Evolutionary conservation across 768 basidiomycete species (phyloP).

Genomic region (Boletus speciosus): DNA sequence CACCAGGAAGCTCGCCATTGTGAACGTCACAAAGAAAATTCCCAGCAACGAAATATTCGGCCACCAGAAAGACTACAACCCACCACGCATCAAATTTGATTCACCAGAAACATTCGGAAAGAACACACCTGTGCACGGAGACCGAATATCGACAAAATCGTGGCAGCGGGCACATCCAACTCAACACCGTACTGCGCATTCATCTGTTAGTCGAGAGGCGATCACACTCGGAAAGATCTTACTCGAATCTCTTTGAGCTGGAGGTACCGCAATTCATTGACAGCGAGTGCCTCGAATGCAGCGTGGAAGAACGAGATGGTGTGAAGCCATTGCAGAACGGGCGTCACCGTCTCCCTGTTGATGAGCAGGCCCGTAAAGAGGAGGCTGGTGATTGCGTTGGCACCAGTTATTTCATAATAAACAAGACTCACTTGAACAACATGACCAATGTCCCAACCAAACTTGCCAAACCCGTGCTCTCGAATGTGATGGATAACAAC

Average conservation of each 20-base stretch:
- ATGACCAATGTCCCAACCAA: slow-evolving; percentile 93
- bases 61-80: slow-evolving; percentile 93
- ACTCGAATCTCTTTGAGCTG: slow-evolving; percentile 91
- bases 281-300: slow-evolving; percentile 95
- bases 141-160: slow-evolving; percentile 92
- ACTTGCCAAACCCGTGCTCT: slow-evolving; percentile 84
- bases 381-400: slow-evolving; percentile 48
- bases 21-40: slow-evolving; percentile 84
- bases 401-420: slow-evolving; percentile 2
- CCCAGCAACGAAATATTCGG: slow-evolving; percentile 85
- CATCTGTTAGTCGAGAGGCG: slow-evolving; percentile 3
- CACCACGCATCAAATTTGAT: slow-evolving; percentile 2
- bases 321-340: slow-evolving; percentile 78
- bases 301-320: slow-evolving; percentile 98
- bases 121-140: slow-evolving; percentile 75
- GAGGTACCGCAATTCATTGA: slow-evolving; percentile 93
- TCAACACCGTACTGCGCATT: slow-evolving; percentile 89
- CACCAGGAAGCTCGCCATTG: slow-evolving; percentile 68
- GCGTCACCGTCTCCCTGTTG: slow-evolving; percentile 82
- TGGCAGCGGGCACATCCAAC: slow-evolving; percentile 92
- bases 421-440: slow-evolving; percentile 87
- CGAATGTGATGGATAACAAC: slow-evolving; percentile 84
- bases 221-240: slow-evolving; percentile 21
- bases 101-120: neutral
- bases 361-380: slow-evolving; percentile 94